These are phyloP conservation scores for Metschnikowia reukaufii DNA, from an alignment of 805 yeast species.

Conservation along the genomic window DNA sequence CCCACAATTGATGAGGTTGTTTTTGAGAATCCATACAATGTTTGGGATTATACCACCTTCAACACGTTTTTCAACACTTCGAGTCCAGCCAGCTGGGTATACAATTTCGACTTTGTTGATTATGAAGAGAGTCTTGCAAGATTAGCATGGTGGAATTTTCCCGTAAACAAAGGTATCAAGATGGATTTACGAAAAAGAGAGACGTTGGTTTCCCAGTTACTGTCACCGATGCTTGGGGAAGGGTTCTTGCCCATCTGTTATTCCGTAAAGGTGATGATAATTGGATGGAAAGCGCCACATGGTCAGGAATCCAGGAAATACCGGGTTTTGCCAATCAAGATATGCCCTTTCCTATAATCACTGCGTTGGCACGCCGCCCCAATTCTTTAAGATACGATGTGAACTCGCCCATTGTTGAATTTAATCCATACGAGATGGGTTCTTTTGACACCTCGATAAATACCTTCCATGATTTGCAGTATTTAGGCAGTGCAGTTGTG, in stretches of 20 bases:
- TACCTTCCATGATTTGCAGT: conserved; percentile 38
- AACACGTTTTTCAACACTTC: conserved; percentile 30
- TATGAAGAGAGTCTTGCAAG: conserved; percentile 30
- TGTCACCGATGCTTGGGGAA: conserved; percentile 78
- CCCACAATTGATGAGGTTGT: conserved; percentile 63
- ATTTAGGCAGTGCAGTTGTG: conserved; percentile 34
- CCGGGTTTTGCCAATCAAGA: conserved; percentile 32
- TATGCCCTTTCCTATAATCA: conserved; percentile 43
- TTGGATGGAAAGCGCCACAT: conserved; percentile 27
- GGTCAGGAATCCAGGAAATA: conserved; percentile 34
- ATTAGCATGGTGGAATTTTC: conserved; percentile 31
- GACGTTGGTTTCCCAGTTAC: conserved; percentile 68
- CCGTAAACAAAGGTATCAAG: conserved; percentile 44
- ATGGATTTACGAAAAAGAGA: conserved; percentile 48
- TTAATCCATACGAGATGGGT: conserved; percentile 45
- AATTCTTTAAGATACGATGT: conserved; percentile 29
- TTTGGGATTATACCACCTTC: conserved; percentile 36
- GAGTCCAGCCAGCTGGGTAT: conserved; percentile 12
- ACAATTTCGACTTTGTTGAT: conserved; percentile 24
- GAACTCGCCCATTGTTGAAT: conserved; percentile 41
- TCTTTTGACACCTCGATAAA: conserved; percentile 41
- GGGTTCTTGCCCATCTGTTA: conserved; percentile 71
- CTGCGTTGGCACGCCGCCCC: conserved; percentile 38
- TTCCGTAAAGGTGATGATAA: conserved; percentile 33
- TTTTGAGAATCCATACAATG: conserved; percentile 29